A percentile compares a stretch with the other conserved stretches of the same genome.
Conservation (phyloP, 2,329 filamentous ascomycete species). For the Beauveria sp. region DNA sequence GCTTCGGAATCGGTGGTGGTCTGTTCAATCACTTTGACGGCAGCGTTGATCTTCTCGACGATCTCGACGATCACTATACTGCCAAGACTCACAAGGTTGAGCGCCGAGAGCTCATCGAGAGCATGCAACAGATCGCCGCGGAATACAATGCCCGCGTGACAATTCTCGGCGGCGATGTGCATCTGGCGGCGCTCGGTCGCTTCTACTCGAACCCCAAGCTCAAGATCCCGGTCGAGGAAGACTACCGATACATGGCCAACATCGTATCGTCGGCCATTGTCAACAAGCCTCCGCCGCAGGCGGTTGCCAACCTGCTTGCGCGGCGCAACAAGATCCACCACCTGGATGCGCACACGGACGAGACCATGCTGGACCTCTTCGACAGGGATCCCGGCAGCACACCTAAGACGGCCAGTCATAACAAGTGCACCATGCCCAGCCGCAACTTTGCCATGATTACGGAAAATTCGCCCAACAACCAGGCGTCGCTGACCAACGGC, state of each 20-base stretch:
- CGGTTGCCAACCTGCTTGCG: slow-evolving; percentile 82
- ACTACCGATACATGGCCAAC: slow-evolving; percentile 93
- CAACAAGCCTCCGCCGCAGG: slow-evolving; percentile 85
- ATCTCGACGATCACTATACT: slow-evolving; percentile 94
- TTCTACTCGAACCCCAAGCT: slow-evolving; percentile 89
- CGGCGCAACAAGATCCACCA: slow-evolving; percentile 78
- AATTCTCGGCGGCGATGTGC: slow-evolving; percentile 89
- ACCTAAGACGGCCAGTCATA: slow-evolving; percentile 66
- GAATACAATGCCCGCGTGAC: slow-evolving; percentile 86
- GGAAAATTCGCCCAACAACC: slow-evolving; percentile 66
- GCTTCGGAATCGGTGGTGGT: slow-evolving; percentile 76
- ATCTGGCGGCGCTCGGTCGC: slow-evolving; percentile 82
- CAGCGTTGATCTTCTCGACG: slow-evolving; percentile 84
- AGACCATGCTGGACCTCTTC: slow-evolving; percentile 91
- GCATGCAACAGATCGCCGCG: slow-evolving; percentile 74
- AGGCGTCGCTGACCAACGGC: slow-evolving; percentile 18
- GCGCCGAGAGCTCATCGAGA: slow-evolving; percentile 68
- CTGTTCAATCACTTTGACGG: slow-evolving; percentile 95
- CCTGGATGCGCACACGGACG: slow-evolving; percentile 67
- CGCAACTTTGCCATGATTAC: slow-evolving; percentile 89
- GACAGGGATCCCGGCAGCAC: slow-evolving; percentile 73
- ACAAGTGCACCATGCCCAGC: slow-evolving; percentile 83
- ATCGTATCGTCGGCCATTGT: slow-evolving; percentile 91
- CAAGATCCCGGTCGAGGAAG: slow-evolving; percentile 67
- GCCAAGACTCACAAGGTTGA: slow-evolving; percentile 86